Evolutionary conservation across 805 yeast species (phyloP).

Genomic region (Groenewaldozyma salmanticensis): DNA sequence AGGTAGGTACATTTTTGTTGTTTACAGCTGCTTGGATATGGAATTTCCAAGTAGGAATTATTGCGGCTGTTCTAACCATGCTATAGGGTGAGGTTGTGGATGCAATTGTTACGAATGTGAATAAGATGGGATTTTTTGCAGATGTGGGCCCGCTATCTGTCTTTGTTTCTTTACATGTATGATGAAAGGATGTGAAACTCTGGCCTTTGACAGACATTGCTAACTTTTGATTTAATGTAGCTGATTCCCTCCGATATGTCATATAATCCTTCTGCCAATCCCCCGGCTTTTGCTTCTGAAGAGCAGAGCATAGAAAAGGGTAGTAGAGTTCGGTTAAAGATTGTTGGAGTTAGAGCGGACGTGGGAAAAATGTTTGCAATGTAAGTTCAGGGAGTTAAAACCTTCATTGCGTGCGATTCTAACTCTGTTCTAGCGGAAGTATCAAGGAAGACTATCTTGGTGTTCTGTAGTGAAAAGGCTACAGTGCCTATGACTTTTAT

Average conservation of each 20-base stretch:
- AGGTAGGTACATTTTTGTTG: slow-evolving; percentile 25
- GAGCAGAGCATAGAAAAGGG: slow-evolving; percentile 95
- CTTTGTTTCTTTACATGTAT: slow-evolving; percentile 77
- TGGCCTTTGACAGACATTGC: background rate
- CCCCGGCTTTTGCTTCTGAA: slow-evolving; percentile 94
- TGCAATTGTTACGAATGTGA: slow-evolving; percentile 86
- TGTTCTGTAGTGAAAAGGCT: slow-evolving; percentile 44
- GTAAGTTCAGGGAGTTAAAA: slow-evolving; percentile 15
- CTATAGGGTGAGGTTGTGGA: slow-evolving; percentile 86
- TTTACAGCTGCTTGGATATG: background rate
- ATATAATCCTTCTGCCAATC: slow-evolving; percentile 90
- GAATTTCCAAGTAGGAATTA: background rate
- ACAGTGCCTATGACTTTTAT: background rate
- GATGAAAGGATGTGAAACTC: slow-evolving; percentile 3
- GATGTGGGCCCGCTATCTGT: slow-evolving; percentile 96
- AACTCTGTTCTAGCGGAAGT: slow-evolving; percentile 46
- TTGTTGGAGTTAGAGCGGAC: slow-evolving; percentile 95
- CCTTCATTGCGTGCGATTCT: too few species aligned
- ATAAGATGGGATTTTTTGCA: slow-evolving; percentile 94
- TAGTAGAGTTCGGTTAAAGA: slow-evolving; percentile 84
- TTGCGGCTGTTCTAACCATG: background rate
- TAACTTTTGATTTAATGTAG: slow-evolving; percentile 8
- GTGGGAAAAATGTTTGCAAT: slow-evolving; percentile 96
- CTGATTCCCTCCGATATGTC: slow-evolving; percentile 89
- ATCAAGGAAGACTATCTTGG: slow-evolving; percentile 97